phyloP scores from a whole-genome alignment of 1,284 basidiomycete species.

The Cystobasidium slooffiae region DNA sequence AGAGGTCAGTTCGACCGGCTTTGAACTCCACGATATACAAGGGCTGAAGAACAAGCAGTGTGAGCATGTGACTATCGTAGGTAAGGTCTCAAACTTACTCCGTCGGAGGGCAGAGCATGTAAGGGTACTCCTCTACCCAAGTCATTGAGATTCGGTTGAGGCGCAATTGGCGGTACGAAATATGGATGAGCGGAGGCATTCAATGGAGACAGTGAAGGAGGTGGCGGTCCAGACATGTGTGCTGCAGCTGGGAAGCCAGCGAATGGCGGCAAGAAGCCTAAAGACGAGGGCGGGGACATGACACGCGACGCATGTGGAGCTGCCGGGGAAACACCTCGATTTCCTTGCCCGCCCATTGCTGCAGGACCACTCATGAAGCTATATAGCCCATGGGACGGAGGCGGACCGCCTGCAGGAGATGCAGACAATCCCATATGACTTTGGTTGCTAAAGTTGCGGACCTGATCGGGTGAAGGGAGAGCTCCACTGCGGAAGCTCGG shows the following conservation, averaged over 20 bases:
- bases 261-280: conserved; percentile 29
- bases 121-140: conserved; percentile 89
- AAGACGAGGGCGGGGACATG: neutral
- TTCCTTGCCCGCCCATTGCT: neutral
- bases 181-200: conserved; percentile 41
- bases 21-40: conserved; percentile 98
- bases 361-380: conserved; percentile 11
- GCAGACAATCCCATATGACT: neutral
- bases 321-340: neutral
- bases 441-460: conserved; percentile 7
- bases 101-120: conserved; percentile 72
- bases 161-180: conserved; percentile 42
- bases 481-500: conserved; percentile 30
- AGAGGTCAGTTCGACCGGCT: conserved; percentile 90
- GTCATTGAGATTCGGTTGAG: conserved; percentile 44
- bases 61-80: no score
- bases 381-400: neutral
- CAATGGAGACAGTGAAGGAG: conserved; percentile 18
- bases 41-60: conserved; percentile 63
- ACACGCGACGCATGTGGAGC: neutral
- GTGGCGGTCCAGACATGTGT: conserved; percentile 28
- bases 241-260: conserved; percentile 27
- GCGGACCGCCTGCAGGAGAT: neutral
- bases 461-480: conserved; percentile 30
- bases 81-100: conserved; percentile 16